phyloP scores from a whole-genome alignment of 2,329 filamentous ascomycete genomes.

The Epichloe aotearoae region DNA sequence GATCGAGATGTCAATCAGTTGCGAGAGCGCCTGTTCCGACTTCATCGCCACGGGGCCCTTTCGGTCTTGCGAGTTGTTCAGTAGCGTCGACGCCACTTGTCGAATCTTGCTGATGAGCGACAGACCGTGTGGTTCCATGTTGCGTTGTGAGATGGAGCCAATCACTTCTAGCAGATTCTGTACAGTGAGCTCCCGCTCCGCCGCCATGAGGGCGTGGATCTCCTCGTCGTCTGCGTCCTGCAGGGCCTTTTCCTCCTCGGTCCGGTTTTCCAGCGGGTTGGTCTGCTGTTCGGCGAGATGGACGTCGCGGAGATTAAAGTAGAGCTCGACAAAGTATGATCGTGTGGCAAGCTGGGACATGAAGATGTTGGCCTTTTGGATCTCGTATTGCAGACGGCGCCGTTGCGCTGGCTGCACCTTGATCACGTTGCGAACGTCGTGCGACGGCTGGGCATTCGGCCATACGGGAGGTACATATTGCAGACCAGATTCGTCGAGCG shows the following conservation, averaged over 20 bases:
- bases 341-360: conserved; percentile 68
- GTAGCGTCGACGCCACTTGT: conserved; percentile 67
- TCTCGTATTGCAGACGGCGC: conserved; percentile 62
- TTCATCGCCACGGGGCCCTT: conserved; percentile 37
- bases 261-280: conserved; percentile 20
- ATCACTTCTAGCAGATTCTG: conserved; percentile 65
- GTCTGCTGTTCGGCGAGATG: conserved; percentile 36
- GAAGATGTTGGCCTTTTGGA: conserved; percentile 86
- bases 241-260: conserved; percentile 23
- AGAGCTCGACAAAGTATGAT: conserved; percentile 77
- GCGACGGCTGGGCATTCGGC: conserved; percentile 29
- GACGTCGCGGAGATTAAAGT: conserved; percentile 62
- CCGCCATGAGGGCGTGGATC: conserved; percentile 51
- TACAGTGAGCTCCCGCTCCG: conserved; percentile 70
- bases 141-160: conserved; percentile 66
- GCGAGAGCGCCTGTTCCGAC: conserved; percentile 57
- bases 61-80: conserved; percentile 42
- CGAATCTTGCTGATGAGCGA: conserved; percentile 71
- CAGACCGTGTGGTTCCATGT: conserved; percentile 62
- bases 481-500: conserved; percentile 31
- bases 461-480: conserved; percentile 40
- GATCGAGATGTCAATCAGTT: conserved; percentile 62
- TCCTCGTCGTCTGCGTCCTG: conserved; percentile 29
- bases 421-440: conserved; percentile 38
- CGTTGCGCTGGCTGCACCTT: conserved; percentile 35